These are phyloP conservation scores for Coffea humblotiana DNA, from an alignment of 305 asterid genomes.

Conservation along the genomic window DNA sequence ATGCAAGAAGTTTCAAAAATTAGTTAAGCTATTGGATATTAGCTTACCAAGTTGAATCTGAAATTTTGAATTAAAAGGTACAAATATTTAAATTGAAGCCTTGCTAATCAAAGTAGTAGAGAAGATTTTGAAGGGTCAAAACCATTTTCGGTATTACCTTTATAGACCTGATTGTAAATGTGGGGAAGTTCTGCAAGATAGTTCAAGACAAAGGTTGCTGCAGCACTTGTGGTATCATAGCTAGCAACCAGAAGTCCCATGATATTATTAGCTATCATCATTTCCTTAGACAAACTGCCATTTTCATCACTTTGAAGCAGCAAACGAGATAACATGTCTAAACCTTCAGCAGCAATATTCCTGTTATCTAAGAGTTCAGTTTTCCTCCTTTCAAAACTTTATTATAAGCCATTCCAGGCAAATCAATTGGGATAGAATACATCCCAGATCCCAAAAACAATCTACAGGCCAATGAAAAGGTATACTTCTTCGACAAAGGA, in stretches of 20 bases:
- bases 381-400: not conserved
- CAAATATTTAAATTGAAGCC: too few species aligned
- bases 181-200: constrained; percentile 27
- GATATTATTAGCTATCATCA: constrained; percentile 7
- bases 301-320: constrained; percentile 10
- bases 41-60: too few species aligned
- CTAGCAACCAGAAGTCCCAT: constrained; percentile 11
- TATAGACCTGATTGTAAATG: constrained; percentile 10
- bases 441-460: constrained; percentile 4
- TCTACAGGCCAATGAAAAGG: constrained; percentile 20
- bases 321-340: constrained; percentile 17
- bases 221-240: constrained; percentile 18
- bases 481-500: not conserved
- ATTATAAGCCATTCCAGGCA: constrained; percentile 18
- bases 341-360: not conserved
- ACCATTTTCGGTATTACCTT: not conserved
- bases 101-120: too few species aligned
- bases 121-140: not conserved
- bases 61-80: too few species aligned
- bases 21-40: not conserved
- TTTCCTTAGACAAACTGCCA: constrained; percentile 4
- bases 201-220: constrained; percentile 22
- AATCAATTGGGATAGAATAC: constrained; percentile 6
- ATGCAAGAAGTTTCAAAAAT: too few species aligned
- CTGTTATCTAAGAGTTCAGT: not conserved